Percentiles rank a stretch among this genome's conserved stretches.
These are phyloP conservation scores for Dispira parvispora DNA, from an alignment of 192 early-diverging fungal genomes.

Conservation along the genomic window DNA sequence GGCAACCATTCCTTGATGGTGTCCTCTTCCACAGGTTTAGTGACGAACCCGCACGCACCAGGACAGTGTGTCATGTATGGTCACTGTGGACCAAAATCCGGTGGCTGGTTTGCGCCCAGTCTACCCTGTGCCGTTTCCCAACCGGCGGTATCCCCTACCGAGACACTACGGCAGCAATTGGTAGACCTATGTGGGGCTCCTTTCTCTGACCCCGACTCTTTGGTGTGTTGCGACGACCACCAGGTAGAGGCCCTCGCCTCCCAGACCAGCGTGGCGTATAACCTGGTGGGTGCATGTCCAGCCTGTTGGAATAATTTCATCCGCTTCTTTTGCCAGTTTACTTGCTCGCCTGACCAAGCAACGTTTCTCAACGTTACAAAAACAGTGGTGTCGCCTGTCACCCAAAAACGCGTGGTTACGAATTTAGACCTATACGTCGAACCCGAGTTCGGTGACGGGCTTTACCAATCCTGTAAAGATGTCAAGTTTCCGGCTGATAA, in stretches of 20 bases:
- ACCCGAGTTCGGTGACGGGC: constrained; percentile 31
- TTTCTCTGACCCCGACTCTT: constrained; percentile 19
- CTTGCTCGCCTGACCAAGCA: constrained; percentile 45
- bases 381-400: constrained; percentile 12
- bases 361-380: constrained; percentile 42
- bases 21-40: neutral
- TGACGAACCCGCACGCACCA: constrained; percentile 1
- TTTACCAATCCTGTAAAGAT: constrained; percentile 45
- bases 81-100: constrained; percentile 28
- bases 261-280: constrained; percentile 31
- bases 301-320: constrained; percentile 50
- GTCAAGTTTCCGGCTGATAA: constrained; percentile 48
- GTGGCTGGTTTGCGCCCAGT: constrained; percentile 19
- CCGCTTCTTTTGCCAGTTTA: constrained; percentile 44
- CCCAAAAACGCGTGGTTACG: constrained; percentile 22
- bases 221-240: constrained; percentile 34
- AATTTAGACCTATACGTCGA: constrained; percentile 34
- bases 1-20: neutral
- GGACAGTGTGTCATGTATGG: constrained; percentile 43
- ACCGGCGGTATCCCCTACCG: constrained; percentile 27
- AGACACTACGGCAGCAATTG: constrained; percentile 22
- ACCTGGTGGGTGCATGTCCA: constrained; percentile 38
- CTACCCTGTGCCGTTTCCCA: constrained; percentile 35
- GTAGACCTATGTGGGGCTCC: constrained; percentile 32
- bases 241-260: constrained; percentile 30